phyloP scores from a whole-genome alignment of 225 moss, liverwort and hornwort species.

The Bryoerythrophyllum caledonicum region DNA sequence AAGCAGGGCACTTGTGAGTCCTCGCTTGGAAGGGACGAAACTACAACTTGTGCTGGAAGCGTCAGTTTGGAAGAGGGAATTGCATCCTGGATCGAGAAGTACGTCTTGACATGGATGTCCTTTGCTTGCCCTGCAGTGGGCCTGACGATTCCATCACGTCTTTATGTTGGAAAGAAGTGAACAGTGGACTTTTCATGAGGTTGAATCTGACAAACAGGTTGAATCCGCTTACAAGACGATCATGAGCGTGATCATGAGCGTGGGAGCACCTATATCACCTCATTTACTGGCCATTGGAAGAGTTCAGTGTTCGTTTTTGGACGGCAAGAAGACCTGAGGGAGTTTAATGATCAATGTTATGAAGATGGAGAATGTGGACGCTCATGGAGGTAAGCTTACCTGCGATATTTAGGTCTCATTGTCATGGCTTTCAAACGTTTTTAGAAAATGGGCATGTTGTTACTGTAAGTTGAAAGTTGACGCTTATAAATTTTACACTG shows the following conservation, averaged over 20 bases:
- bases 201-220: neutral
- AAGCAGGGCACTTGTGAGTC: constrained; percentile 17
- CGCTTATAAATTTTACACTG: neutral
- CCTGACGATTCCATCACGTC: constrained; percentile 50
- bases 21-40: constrained; percentile 13
- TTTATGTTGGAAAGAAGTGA: constrained; percentile 40
- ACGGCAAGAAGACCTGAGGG: neutral
- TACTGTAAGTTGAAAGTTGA: neutral
- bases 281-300: neutral
- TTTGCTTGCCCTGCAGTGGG: constrained; percentile 67
- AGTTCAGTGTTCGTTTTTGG: neutral
- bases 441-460: neutral
- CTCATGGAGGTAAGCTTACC: constrained; percentile 10
- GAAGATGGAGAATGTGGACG: constrained; percentile 15
- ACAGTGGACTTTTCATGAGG: constrained; percentile 10
- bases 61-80: neutral
- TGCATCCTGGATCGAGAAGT: constrained; percentile 35
- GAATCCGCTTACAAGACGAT: neutral
- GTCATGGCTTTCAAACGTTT: neutral
- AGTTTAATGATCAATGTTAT: neutral
- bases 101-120: constrained; percentile 75
- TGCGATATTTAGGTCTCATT: neutral
- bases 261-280: neutral
- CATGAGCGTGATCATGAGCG: neutral
- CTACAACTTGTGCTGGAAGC: neutral